These are phyloP conservation scores for Cymbidium sinense DNA, from an alignment of 106 monocot species.

Conservation along the genomic window DNA sequence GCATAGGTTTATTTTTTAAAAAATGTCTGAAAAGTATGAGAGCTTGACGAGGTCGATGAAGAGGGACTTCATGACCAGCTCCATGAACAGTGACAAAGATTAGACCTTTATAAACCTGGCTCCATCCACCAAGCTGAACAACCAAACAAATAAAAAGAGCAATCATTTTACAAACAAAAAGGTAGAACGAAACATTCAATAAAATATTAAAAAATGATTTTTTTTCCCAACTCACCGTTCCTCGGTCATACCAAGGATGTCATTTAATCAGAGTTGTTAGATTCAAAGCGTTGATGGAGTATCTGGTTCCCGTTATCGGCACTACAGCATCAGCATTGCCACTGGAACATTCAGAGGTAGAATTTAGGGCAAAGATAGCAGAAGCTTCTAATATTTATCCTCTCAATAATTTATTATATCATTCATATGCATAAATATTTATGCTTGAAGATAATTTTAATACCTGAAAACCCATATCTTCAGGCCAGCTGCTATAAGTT, in stretches of 20 bases:
- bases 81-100: constrained; percentile 75
- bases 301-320: constrained; percentile 81
- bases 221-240: constrained; percentile 28
- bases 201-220: not conserved
- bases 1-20: constrained; percentile 54
- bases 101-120: constrained; percentile 77
- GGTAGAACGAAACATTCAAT: too few species aligned
- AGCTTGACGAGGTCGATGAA: constrained; percentile 71
- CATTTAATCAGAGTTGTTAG: constrained; percentile 55
- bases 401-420: too few species aligned
- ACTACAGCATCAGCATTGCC: constrained; percentile 95
- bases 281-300: constrained; percentile 76
- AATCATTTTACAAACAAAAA: not conserved
- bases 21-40: constrained; percentile 72
- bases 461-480: too few species aligned
- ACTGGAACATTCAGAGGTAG: constrained; percentile 21
- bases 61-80: constrained; percentile 89
- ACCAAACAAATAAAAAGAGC: not conserved
- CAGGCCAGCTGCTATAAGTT: too few species aligned
- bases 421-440: too few species aligned
- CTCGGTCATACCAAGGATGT: constrained; percentile 86
- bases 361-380: not conserved
- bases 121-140: constrained; percentile 80
- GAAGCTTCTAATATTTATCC: constrained; percentile 17
- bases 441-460: too few species aligned